Evolutionary conservation across 306 rosid genomes (phyloP).

Genomic region (Phaseolus lunatus): DNA sequence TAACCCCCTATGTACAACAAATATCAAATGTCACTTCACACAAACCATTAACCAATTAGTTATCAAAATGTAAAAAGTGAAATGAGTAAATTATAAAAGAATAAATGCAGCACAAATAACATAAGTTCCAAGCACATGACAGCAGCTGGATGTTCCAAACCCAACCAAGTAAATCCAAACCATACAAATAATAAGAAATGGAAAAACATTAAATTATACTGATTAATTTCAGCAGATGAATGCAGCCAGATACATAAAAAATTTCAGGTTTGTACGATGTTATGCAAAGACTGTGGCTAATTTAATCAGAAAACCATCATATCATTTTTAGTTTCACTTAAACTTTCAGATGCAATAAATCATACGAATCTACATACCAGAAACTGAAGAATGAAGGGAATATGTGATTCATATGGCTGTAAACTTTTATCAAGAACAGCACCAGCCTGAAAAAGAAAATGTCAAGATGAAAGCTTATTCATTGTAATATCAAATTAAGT

Average conservation of each 20-base stretch:
- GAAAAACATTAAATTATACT: conserved; percentile 29
- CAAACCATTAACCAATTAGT: conserved; percentile 1
- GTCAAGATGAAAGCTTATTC: conserved; percentile 31
- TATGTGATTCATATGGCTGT: conserved; percentile 96
- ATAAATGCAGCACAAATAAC: conserved; percentile 30
- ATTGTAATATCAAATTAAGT: conserved; percentile 26
- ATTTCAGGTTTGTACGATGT: not conserved
- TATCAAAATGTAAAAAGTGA: conserved; percentile 14
- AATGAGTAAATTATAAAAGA: conserved; percentile 16
- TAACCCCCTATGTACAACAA: no score
- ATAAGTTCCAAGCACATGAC: conserved; percentile 30
- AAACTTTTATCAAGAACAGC: conserved; percentile 72
- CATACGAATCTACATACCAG: conserved; percentile 49
- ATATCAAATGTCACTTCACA: conserved; percentile 3
- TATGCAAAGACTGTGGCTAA: conserved; percentile 7
- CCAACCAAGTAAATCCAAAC: conserved; percentile 28
- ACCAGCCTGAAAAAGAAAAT: conserved; percentile 69
- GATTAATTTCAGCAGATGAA: conserved; percentile 12
- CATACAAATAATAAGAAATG: conserved; percentile 35
- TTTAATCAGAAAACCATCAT: conserved; percentile 33
- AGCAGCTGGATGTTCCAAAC: conserved; percentile 14
- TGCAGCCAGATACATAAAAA: conserved; percentile 19
- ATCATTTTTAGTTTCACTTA: conserved; percentile 25
- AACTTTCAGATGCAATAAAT: conserved; percentile 34
- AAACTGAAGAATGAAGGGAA: conserved; percentile 75